These are phyloP conservation scores for Pseudogymnoascus sp. DNA, from an alignment of 2,329 filamentous ascomycete species.

Conservation along the genomic window DNA sequence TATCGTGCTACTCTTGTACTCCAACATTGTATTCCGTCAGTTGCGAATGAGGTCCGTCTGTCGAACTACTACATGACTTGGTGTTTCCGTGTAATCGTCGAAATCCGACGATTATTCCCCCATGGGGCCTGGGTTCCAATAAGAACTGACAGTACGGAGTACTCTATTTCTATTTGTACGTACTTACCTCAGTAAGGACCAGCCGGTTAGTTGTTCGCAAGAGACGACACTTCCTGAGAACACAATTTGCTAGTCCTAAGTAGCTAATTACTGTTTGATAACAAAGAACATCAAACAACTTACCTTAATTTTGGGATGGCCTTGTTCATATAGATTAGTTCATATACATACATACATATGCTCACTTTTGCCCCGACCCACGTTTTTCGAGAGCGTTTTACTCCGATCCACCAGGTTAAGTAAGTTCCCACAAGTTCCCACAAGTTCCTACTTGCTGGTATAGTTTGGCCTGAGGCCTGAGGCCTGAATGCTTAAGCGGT, in stretches of 20 bases:
- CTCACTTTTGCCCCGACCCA: background rate
- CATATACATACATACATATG: background rate
- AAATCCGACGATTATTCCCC: background rate
- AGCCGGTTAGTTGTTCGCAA: background rate
- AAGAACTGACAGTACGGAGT: background rate
- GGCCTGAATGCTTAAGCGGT: background rate
- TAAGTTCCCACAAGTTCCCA: background rate
- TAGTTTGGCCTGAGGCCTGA: background rate
- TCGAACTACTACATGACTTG: background rate
- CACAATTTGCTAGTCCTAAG: no score
- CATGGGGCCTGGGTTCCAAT: background rate
- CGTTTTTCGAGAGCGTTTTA: background rate
- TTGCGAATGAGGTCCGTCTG: background rate
- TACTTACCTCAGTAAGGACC: no score
- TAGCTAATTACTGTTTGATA: background rate
- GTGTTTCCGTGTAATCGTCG: background rate
- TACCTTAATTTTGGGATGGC: background rate
- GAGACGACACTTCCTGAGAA: background rate
- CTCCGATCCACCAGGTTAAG: background rate
- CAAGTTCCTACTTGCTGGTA: no score
- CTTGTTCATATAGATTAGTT: background rate
- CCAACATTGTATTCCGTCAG: background rate
- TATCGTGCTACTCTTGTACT: background rate
- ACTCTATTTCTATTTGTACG: background rate
- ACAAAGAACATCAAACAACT: background rate